Evolutionary conservation across 805 yeast genomes (phyloP), one percentile per base, ranked within the genome.

Genomic region (Spathaspora hagerdaliae): DNA sequence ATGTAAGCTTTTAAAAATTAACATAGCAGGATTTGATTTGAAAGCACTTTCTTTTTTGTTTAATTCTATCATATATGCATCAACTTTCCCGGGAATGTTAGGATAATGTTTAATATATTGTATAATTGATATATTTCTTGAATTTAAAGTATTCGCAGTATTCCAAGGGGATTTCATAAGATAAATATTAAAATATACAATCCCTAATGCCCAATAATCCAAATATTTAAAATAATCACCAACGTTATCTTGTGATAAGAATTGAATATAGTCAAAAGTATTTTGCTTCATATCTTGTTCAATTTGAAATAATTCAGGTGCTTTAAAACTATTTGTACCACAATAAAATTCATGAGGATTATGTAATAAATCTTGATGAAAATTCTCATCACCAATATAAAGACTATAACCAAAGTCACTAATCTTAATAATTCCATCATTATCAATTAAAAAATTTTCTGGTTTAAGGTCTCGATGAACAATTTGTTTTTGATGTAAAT

Each of bases 401-500:
- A 76, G 44, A 11, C 78, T 71, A 59, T 72, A 77, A 2, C 82
- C 82, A 52, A 79, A 79, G 54, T 79, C 83, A 19, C 71, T 61
- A 38, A 77, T 63, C 42, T 73, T 71, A 34, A 78, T 59, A 10
- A 58, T 58, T 3, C 83, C 83, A 11, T 60, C 52, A 8, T 53
- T 56, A 52, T 72, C 79, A 37, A 78, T 69, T 19, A 79, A 55
- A 37, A 74, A 65, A 56, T 79, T 79, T 48, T 78, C 83, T 2
- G 83, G 82, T 51, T 78, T 78, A 38, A 78, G 58, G 50, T 78
- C 83, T 24, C 82, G 52, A 52, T 78, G 83, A 7, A 65, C 74
- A 3, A 79, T 69, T 11, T 61, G 57, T 12, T 64, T 58, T 7
- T 58, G 48, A 53, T 79, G 83, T 14, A 79, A 56, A 44, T 57